These are phyloP conservation scores for Didymella pomorum DNA, from an alignment of 2,329 filamentous ascomycete genomes.

Conservation along the genomic window DNA sequence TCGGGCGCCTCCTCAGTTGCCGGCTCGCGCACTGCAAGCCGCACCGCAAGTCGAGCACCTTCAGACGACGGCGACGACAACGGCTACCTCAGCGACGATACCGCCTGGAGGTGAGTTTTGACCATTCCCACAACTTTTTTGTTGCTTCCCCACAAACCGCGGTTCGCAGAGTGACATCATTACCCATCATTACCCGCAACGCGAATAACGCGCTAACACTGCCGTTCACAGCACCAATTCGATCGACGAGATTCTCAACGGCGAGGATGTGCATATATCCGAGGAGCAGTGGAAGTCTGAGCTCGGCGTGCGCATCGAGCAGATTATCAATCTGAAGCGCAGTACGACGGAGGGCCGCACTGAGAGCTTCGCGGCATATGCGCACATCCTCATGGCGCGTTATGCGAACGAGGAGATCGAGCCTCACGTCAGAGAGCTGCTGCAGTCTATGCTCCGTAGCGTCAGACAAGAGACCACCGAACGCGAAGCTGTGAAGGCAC, in stretches of 20 bases:
- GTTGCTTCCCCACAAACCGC: conserved; percentile 21
- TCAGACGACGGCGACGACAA: conserved; percentile 70
- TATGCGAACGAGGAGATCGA: conserved; percentile 71
- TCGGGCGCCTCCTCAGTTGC: conserved; percentile 66
- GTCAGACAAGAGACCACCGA: conserved; percentile 73
- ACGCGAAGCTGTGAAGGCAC: conserved; percentile 72
- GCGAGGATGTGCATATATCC: conserved; percentile 60
- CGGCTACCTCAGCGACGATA: conserved; percentile 62
- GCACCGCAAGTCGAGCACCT: conserved; percentile 67
- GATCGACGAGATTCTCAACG: conserved; percentile 68
- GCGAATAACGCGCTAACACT: conserved; percentile 34
- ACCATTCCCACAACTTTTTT: conserved; percentile 15
- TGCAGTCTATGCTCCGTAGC: conserved; percentile 72
- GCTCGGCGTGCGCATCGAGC: conserved; percentile 71
- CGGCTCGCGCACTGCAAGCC: conserved; percentile 59
- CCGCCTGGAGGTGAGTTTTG: conserved; percentile 62
- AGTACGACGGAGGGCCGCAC: conserved; percentile 77
- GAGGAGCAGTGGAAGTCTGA: conserved; percentile 67
- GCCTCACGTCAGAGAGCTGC: conserved; percentile 65
- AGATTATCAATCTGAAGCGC: conserved; percentile 79
- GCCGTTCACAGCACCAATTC: conserved; percentile 62
- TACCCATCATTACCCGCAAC: conserved; percentile 35
- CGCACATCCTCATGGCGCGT: conserved; percentile 71
- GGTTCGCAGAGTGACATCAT: conserved; percentile 40
- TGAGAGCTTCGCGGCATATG: conserved; percentile 67